A percentile compares a stretch with the other conserved stretches of the same genome.
Evolutionary conservation across 2,329 filamentous ascomycete species (phyloP).

Genomic region (Neofusicoccum cordaticola): DNA sequence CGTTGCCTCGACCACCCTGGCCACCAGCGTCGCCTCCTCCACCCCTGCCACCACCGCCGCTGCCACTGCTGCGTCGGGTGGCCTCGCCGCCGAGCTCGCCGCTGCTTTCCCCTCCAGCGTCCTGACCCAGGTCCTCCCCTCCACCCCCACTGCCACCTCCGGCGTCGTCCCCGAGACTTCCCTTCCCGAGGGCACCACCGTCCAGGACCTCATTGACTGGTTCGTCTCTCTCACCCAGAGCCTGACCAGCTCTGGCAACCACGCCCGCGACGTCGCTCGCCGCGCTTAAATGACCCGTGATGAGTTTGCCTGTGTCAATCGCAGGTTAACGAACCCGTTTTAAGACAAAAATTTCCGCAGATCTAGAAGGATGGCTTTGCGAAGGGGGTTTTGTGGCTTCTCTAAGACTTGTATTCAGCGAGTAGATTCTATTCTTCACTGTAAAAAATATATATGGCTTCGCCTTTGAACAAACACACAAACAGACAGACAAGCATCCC

Average conservation of each 20-base stretch:
- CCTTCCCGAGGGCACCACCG: background rate
- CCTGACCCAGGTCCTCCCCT: slow-evolving; percentile 2
- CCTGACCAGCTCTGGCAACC: slow-evolving; percentile 57
- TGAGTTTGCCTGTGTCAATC: background rate
- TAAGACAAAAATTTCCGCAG: background rate
- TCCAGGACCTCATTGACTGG: slow-evolving; percentile 14
- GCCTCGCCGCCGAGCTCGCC: background rate
- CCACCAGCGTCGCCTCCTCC: slow-evolving; percentile 1
- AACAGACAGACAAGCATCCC: too few relatives aligned
- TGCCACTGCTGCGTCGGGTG: background rate
- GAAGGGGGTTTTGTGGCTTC: background rate
- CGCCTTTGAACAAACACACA: too few relatives aligned
- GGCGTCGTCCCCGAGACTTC: background rate
- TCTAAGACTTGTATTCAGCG: background rate
- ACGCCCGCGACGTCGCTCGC: slow-evolving; percentile 68
- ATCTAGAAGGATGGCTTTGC: background rate
- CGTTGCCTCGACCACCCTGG: background rate
- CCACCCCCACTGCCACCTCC: background rate
- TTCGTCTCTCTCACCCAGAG: slow-evolving; percentile 60
- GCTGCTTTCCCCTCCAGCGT: slow-evolving; percentile 10
- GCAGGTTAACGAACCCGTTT: background rate
- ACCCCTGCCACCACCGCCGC: slow-evolving; percentile 2
- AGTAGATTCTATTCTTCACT: background rate
- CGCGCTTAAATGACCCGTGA: background rate
- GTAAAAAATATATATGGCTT: too few relatives aligned